phyloP scores from a whole-genome alignment of 2,329 filamentous ascomycete genomes.

The Sporothrix variecibatus region DNA sequence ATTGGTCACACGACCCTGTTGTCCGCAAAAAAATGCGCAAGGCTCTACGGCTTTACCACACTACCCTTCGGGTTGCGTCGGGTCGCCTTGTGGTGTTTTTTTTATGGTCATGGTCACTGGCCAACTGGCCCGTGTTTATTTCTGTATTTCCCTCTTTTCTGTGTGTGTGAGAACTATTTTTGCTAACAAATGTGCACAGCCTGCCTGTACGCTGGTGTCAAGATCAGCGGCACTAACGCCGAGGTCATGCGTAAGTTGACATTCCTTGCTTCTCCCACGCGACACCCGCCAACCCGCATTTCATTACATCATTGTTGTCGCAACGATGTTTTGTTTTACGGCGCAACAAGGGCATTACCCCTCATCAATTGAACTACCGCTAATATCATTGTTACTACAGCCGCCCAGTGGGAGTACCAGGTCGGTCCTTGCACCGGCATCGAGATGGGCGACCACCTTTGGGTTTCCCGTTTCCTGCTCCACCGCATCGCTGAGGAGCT shows the following conservation, averaged over 20 bases:
- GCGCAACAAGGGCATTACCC: not conserved
- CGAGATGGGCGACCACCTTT: constrained; percentile 86
- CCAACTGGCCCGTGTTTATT: not conserved
- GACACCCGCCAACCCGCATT: constrained; percentile 42
- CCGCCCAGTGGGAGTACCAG: constrained; percentile 35
- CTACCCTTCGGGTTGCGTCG: not conserved
- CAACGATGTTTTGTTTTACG: not conserved
- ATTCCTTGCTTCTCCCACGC: not conserved
- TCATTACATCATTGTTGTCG: constrained; percentile 4
- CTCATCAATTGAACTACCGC: not conserved
- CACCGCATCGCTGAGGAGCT: constrained; percentile 84
- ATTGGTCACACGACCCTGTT: constrained; percentile 11
- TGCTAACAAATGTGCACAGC: constrained; percentile 31
- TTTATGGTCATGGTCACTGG: not conserved
- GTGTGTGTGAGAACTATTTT: not conserved
- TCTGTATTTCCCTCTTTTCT: not conserved
- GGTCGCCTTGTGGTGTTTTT: not conserved
- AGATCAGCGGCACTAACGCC: constrained; percentile 97
- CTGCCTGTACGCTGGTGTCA: constrained; percentile 83
- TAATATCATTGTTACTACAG: constrained; percentile 11
- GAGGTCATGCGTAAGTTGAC: constrained; percentile 72
- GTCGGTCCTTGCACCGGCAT: constrained; percentile 34
- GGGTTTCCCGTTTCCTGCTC: constrained; percentile 87
- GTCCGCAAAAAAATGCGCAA: not conserved
- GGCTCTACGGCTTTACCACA: not conserved